phyloP scores from a whole-genome alignment of 2,329 filamentous ascomycete species.

The Penicillium nordicum region DNA sequence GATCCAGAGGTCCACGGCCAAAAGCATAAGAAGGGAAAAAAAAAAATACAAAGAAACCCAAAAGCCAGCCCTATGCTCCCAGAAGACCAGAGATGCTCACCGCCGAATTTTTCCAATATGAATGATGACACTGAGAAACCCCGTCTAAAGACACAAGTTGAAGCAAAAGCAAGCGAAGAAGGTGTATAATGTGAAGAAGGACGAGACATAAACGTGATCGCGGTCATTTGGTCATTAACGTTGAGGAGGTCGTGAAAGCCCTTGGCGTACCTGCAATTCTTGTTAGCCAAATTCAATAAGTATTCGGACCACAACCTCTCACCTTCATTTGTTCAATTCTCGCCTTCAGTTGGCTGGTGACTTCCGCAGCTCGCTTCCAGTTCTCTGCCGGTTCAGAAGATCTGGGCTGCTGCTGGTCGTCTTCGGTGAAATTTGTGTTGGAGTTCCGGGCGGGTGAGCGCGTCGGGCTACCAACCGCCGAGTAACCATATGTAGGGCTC shows the following conservation, averaged over 20 bases:
- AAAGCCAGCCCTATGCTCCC: slow-evolving; percentile 12
- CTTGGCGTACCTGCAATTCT: slow-evolving; percentile 41
- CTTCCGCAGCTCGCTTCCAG: slow-evolving; percentile 95
- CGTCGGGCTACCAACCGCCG: slow-evolving; percentile 39
- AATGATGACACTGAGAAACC: slow-evolving; percentile 11
- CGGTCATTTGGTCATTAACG: slow-evolving; percentile 35
- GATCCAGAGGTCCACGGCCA: slow-evolving; percentile 2
- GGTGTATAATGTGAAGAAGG: slow-evolving; percentile 13
- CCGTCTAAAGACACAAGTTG: slow-evolving; percentile 15
- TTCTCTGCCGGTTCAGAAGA: slow-evolving; percentile 69
- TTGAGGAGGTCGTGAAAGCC: slow-evolving; percentile 39
- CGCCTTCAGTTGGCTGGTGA: slow-evolving; percentile 94
- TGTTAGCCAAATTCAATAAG: neutral
- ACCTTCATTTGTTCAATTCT: slow-evolving; percentile 98
- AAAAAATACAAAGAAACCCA: slow-evolving; percentile 9
- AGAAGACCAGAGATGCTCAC: slow-evolving; percentile 18
- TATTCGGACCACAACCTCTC: slow-evolving; percentile 1
- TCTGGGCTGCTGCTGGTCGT: slow-evolving; percentile 31
- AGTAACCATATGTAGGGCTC: slow-evolving; percentile 42
- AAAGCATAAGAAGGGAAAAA: neutral
- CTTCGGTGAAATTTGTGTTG: slow-evolving; percentile 34
- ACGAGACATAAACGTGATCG: slow-evolving; percentile 18
- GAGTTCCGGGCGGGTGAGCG: slow-evolving; percentile 35
- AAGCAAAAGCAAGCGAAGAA: slow-evolving; percentile 11
- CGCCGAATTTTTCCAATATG: slow-evolving; percentile 5